Conservation (phyloP, 257 asterid species). For the Phtheirospermum japonicum region DNA sequence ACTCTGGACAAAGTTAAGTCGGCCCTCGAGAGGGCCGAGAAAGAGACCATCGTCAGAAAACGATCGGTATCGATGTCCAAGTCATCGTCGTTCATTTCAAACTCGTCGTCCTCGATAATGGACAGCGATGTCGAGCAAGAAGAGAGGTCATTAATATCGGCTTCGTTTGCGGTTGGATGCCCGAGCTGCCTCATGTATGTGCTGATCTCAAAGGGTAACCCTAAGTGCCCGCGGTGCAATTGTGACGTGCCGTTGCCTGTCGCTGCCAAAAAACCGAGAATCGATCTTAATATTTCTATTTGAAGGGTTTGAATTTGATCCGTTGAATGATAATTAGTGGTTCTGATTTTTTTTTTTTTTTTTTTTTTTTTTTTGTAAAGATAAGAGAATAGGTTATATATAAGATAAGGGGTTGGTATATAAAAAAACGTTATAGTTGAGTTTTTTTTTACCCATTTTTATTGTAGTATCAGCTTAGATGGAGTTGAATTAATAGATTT, state of each 20-base stretch:
- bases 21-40: conserved; percentile 54
- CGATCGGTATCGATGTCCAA: conserved; percentile 44
- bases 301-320: conserved; percentile 21
- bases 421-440: too few species aligned
- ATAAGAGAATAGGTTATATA: too few species aligned
- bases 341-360: too few species aligned
- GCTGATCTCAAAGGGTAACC: conserved; percentile 33
- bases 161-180: conserved; percentile 40
- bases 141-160: conserved; percentile 16
- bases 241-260: conserved; percentile 33
- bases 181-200: conserved; percentile 43
- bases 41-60: conserved; percentile 31
- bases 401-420: too few species aligned
- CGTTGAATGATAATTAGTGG: not conserved
- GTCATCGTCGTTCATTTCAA: conserved; percentile 51
- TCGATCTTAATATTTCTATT: conserved; percentile 46
- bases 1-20: conserved; percentile 55
- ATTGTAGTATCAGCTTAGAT: too few species aligned
- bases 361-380: too few species aligned
- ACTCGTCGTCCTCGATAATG: conserved; percentile 59
- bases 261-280: conserved; percentile 36
- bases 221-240: conserved; percentile 46
- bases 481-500: too few species aligned
- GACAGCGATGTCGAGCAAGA: conserved; percentile 31
- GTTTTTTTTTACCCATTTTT: too few species aligned